Base-by-base conservation (phyloP, 257 asterid genomes). In the Handroanthus guayacan region DNA sequence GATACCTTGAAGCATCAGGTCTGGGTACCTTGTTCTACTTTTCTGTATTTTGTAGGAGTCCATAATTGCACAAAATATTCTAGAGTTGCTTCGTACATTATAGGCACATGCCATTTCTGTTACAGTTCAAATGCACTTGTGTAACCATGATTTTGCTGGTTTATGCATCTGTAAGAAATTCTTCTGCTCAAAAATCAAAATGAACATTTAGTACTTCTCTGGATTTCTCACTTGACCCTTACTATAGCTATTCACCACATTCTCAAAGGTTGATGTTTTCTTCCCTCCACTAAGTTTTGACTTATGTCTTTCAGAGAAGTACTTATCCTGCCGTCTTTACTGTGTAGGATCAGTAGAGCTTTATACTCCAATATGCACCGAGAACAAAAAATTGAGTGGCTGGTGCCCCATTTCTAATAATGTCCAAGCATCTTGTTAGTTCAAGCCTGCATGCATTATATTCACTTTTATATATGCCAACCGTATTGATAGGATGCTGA, bases 1-100 rank as follows among this genome's bases (percentile, higher is more conserved):
- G 92, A 89, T 68, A 74, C 83, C 67, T 67, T 78, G 83, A 89
- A 87, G 78, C 91, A 83, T 75, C 99, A 95, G 99, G 98, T 92
- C 66, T 78, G 72, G 72, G 63, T 56, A 56, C 71, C 45, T 68
- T 79, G 25, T 74, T 51, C 44, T 52, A 61, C 17, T 48, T 36
- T 43, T 43, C 70, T 75, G 3, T 66, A 25, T 62, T 61, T 63
- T 74, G 63, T 66, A 9, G 69, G 72, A 18, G 37, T 37, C n/a
- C 16, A 38, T 56, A 38, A 50, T 65, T 72, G 63, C 58, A 55
- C 38, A 36, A 72, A 77, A 17, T 69, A 56, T 78, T 69, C 64
- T 54, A 70, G 12, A 65, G 58, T 17, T 75, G 66, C 38, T 16
- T 67, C 18, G 60, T 39, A 39, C 37, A 51, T 61, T 74, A 14